phyloP scores from a whole-genome alignment of 345 rosid species.

The Stellera chamaejasme region DNA sequence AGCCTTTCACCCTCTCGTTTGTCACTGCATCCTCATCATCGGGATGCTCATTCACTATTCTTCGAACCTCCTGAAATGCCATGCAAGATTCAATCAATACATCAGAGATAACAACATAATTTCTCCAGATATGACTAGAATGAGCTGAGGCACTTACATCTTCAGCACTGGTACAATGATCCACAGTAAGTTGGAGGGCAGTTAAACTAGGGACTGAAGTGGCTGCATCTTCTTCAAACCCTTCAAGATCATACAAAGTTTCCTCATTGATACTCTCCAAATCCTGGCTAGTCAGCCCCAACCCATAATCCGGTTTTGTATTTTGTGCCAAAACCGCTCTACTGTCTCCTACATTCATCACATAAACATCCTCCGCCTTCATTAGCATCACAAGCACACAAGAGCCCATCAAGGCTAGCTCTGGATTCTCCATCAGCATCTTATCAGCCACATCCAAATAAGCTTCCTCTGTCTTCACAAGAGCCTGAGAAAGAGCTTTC shows the following conservation, averaged over 20 bases:
- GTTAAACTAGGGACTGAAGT: constrained; percentile 22
- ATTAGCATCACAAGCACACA: constrained; percentile 90
- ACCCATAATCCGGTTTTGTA: constrained; percentile 54
- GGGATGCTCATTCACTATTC: constrained; percentile 72
- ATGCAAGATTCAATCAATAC: constrained; percentile 2
- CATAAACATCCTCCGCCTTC: constrained; percentile 93
- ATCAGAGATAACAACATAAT: background rate
- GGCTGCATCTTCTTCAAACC: constrained; percentile 30
- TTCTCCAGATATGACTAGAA: background rate
- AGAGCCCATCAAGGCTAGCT: constrained; percentile 92
- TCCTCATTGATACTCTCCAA: constrained; percentile 88
- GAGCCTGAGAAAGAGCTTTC: constrained; percentile 71
- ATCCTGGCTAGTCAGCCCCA: constrained; percentile 62
- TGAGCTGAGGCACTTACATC: constrained; percentile 37
- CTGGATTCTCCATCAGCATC: constrained; percentile 86
- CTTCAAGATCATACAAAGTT: constrained; percentile 56
- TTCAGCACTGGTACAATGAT: constrained; percentile 76
- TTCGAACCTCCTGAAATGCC: constrained; percentile 65
- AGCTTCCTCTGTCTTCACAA: constrained; percentile 81
- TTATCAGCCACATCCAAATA: constrained; percentile 76
- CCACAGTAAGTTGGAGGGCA: constrained; percentile 69
- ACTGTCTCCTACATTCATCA: constrained; percentile 96
- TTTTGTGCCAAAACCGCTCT: constrained; percentile 84
- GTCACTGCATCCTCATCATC: constrained; percentile 63
- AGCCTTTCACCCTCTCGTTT: constrained; percentile 90